phyloP scores from a whole-genome alignment of 2,329 filamentous ascomycete genomes.

The Leptodontidium sp. region DNA sequence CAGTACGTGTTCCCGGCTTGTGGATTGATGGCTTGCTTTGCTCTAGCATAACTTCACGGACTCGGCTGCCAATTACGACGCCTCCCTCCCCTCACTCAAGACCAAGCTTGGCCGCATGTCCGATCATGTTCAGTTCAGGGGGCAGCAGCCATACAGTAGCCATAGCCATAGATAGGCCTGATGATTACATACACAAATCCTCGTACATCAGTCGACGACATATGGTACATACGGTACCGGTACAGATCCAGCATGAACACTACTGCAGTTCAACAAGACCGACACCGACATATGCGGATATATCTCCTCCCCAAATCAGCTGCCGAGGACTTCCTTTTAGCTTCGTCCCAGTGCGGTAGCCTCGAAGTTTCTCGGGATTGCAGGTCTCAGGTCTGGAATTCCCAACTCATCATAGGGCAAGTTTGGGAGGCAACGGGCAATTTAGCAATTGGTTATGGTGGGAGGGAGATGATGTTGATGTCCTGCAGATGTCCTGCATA shows the following conservation, averaged over 20 bases:
- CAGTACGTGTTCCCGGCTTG: neutral
- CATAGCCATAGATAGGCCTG: too few species aligned
- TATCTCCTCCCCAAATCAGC: constrained; percentile 3
- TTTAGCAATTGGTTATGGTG: neutral
- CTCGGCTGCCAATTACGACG: constrained; percentile 10
- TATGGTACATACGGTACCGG: neutral
- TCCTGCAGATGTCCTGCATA: constrained; percentile 17
- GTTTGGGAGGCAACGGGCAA: neutral
- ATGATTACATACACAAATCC: constrained; percentile 12
- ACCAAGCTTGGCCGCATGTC: neutral
- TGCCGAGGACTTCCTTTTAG: neutral
- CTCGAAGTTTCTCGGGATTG: neutral
- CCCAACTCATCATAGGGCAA: neutral
- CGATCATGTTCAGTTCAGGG: neutral
- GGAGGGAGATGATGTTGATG: neutral
- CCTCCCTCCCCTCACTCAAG: neutral
- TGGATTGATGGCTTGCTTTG: neutral
- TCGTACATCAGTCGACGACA: neutral
- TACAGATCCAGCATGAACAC: neutral
- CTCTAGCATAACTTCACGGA: constrained; percentile 14
- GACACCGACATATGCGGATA: neutral
- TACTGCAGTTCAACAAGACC: neutral
- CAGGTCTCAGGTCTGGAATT: neutral
- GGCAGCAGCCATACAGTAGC: neutral
- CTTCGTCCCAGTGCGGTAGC: neutral